phyloP scores from a whole-genome alignment of 2,329 filamentous ascomycete species.

The Aspergillus neoniger region DNA sequence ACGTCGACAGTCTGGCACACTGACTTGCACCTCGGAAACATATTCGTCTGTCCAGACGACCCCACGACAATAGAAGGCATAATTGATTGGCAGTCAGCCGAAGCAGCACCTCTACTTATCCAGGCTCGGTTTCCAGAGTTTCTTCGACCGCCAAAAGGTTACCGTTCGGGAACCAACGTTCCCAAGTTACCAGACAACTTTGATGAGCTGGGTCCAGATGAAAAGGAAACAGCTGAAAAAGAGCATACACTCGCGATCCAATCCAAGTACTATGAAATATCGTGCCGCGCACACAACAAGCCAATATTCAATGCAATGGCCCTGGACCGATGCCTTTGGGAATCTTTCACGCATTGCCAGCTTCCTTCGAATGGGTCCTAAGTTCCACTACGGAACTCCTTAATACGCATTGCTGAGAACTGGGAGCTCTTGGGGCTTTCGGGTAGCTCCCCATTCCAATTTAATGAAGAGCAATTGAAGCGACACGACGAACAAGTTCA shows the following conservation, averaged over 20 bases:
- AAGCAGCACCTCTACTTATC: conserved; percentile 24
- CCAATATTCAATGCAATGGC: conserved; percentile 22
- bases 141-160: conserved; percentile 21
- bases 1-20: conserved; percentile 24
- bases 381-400: conserved; percentile 20
- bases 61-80: conserved; percentile 25
- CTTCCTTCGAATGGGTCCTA: conserved; percentile 17
- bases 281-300: conserved; percentile 22
- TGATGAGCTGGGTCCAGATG: conserved; percentile 15
- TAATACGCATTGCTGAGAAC: conserved; percentile 20
- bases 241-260: conserved; percentile 15
- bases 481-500: conserved; percentile 19
- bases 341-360: conserved; percentile 24
- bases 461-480: conserved; percentile 17
- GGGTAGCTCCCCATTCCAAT: conserved; percentile 21
- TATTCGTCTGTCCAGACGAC: conserved; percentile 25
- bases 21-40: conserved; percentile 29
- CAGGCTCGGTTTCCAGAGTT: conserved; percentile 27
- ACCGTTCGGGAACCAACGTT: conserved; percentile 16
- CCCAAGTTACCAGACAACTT: conserved; percentile 22
- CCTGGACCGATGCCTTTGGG: conserved; percentile 25
- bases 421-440: conserved; percentile 20
- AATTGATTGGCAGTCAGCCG: conserved; percentile 30
- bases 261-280: conserved; percentile 31
- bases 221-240: conserved; percentile 13